Percentiles rank a stretch among this genome's conserved stretches.
Conservation (phyloP, 306 rosid genomes). For the Fragaria ananassa region DNA sequence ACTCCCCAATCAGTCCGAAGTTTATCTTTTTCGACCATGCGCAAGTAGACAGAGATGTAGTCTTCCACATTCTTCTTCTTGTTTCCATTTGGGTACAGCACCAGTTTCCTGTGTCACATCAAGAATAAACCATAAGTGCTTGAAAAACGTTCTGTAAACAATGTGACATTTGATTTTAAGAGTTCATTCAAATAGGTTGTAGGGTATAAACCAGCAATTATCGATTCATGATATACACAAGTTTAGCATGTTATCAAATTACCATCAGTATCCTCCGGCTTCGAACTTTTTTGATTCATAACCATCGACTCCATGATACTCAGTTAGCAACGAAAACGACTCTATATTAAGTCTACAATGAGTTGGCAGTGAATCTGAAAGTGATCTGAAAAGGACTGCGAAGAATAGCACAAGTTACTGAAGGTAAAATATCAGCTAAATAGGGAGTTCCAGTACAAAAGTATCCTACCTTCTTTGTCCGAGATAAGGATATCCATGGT, state of each 20-base stretch:
- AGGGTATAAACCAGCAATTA: neutral
- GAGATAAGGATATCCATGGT: neutral
- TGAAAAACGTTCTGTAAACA: neutral
- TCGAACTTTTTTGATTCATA: conserved; percentile 50
- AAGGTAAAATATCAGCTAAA: neutral
- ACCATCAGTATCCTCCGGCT: conserved; percentile 71
- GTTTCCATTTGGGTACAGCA: conserved; percentile 48
- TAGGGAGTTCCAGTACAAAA: neutral
- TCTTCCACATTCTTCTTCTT: conserved; percentile 42
- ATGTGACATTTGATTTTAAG: neutral
- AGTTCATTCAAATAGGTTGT: neutral
- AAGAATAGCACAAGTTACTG: neutral
- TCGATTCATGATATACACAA: neutral
- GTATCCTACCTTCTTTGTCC: neutral
- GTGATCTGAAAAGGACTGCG: conserved; percentile 35
- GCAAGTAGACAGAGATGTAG: conserved; percentile 47
- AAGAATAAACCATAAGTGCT: neutral
- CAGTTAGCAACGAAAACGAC: conserved; percentile 41
- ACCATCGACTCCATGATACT: conserved; percentile 25
- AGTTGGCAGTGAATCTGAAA: conserved; percentile 39
- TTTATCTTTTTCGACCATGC: conserved; percentile 31
- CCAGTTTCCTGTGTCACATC: conserved; percentile 42
- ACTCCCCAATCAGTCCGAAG: conserved; percentile 45
- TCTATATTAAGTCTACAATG: conserved; percentile 43
- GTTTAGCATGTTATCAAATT: neutral